Conservation (phyloP, 2,329 filamentous ascomycete species). For the Apiospora malaysiana region DNA sequence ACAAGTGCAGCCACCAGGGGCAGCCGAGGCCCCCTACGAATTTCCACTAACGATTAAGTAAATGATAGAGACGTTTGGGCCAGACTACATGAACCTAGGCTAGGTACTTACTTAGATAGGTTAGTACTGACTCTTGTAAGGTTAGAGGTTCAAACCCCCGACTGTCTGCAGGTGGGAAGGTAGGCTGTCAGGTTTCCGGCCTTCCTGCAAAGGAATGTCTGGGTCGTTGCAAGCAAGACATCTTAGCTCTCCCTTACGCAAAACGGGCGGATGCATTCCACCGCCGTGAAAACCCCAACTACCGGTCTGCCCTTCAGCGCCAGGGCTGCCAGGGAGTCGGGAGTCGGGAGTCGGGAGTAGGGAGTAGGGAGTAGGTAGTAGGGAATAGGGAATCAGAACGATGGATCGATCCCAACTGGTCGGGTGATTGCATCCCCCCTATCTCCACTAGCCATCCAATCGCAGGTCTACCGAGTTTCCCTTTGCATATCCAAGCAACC, state of each 20-base stretch:
- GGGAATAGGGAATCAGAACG: too few relatives aligned
- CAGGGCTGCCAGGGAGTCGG: too few relatives aligned
- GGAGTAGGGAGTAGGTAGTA: too few relatives aligned
- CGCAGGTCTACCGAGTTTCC: slow-evolving; percentile 14
- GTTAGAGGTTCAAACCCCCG: background rate
- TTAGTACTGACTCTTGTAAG: background rate
- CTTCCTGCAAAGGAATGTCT: background rate
- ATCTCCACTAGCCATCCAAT: slow-evolving; percentile 7
- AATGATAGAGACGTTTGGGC: background rate
- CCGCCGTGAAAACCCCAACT: background rate
- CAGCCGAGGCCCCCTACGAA: background rate
- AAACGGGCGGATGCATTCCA: slow-evolving; percentile 1
- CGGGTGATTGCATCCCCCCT: background rate
- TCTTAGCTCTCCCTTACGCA: background rate
- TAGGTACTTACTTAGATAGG: too few relatives aligned
- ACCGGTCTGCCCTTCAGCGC: background rate
- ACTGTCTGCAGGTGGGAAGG: background rate
- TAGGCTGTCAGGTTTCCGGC: background rate
- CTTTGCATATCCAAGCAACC: slow-evolving; percentile 9
- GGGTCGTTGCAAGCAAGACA: slow-evolving; percentile 10
- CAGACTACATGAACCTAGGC: too few relatives aligned
- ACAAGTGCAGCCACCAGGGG: background rate
- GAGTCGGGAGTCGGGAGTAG: too few relatives aligned
- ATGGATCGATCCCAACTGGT: background rate
- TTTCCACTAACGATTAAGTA: background rate